phyloP scores from a whole-genome alignment of 2,329 filamentous ascomycete species.

The Endocalyx cinctus region DNA sequence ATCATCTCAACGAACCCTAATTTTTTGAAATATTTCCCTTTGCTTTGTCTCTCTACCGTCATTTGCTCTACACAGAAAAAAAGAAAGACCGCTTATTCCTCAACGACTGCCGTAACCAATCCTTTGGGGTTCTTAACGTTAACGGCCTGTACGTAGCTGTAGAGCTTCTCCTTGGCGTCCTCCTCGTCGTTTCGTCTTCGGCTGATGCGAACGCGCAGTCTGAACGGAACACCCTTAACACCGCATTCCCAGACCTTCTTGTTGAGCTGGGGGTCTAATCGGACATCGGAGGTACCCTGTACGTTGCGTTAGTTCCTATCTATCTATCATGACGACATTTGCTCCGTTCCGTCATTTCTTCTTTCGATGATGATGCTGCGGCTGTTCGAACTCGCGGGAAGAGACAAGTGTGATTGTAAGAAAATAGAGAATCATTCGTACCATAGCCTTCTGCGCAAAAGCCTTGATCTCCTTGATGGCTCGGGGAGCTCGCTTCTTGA shows the following conservation, averaged over 20 bases:
- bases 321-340: too few relatives aligned
- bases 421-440: slow-evolving; percentile 59
- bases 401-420: too few relatives aligned
- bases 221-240: slow-evolving; percentile 97
- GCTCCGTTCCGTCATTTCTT: too few relatives aligned
- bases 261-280: slow-evolving; percentile 97
- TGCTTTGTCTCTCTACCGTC: slow-evolving; percentile 23
- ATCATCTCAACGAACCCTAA: slow-evolving; percentile 14
- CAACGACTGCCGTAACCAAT: slow-evolving; percentile 85
- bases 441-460: slow-evolving; percentile 93
- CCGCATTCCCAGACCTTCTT: slow-evolving; percentile 99
- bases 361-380: too few relatives aligned
- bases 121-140: slow-evolving; percentile 99
- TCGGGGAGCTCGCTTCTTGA: slow-evolving; percentile 99
- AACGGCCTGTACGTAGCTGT: slow-evolving; percentile 99
- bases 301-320: slow-evolving; percentile 17
- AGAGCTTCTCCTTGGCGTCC: slow-evolving; percentile 98
- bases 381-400: too few relatives aligned
- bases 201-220: slow-evolving; percentile 96
- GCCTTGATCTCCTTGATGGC: slow-evolving; percentile 99
- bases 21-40: too few relatives aligned
- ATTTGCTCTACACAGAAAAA: slow-evolving; percentile 7
- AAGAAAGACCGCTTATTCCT: too few relatives aligned
- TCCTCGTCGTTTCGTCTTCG: slow-evolving; percentile 99
- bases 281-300: slow-evolving; percentile 94